Evolutionary conservation across 768 basidiomycete species (phyloP), one percentile per base, ranked within the genome.

Genomic region (Panellus pusillus): DNA sequence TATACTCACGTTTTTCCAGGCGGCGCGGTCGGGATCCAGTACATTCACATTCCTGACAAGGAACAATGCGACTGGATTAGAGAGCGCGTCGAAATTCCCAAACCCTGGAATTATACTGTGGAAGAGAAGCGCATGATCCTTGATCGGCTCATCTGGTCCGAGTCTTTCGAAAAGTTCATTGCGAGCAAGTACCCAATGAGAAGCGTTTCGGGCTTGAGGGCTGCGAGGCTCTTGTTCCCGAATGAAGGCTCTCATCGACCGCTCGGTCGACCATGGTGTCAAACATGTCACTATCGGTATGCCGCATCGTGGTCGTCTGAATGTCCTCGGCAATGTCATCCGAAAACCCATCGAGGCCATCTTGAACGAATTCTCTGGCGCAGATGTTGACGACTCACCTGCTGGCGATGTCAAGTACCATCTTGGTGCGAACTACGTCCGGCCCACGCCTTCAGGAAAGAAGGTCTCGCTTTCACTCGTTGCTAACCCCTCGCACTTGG

Each of bases 391-490:
- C 56, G 84, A 88, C 65, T 89, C 80, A 62, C 90, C 86, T 15
- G 93, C 92, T 61, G 97, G 97, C 57, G 97, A 99, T 69, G 97
- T 99, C 73, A 99, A 99, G 71, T 99, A 99, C 74, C 93, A 99
- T 74, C 81, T 99, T 47, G 97, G 97, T 62, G 97, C 97, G 62
- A 98, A 99, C 75, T 99, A 98, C 65, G 89, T 98, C 54, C 86
- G 97, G 19, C 97, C 97, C 17, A 99, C 97, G 2, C 97, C 97
- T 6, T 93, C 90, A 27, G 97, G 97, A 60, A 99, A 96, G 81
- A 94, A 95, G 69, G 97, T 99, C 42, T 86, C 95, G 0, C 83
- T 99, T 11, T 98, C 97, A 4, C 85, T 99, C 39, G 97, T 98
- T 55, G 97, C 97, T 67, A 99, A 98, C 71, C 97, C 97, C 1